Conservation (phyloP, 2,329 filamentous ascomycete species). For the Colletotrichum nymphaeae region DNA sequence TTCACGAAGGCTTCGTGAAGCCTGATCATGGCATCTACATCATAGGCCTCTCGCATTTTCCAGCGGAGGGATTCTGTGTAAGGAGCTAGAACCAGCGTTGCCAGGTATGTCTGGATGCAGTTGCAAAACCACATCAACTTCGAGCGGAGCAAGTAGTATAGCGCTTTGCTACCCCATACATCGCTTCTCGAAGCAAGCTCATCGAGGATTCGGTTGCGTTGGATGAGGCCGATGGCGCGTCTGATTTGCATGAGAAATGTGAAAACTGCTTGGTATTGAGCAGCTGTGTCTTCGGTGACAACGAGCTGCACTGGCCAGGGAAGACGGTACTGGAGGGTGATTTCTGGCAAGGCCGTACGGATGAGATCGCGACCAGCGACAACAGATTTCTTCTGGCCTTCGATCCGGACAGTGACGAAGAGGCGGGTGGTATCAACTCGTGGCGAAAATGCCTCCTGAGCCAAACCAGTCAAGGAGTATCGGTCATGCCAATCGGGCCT, state of each 20-base stretch:
- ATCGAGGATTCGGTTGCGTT: constrained; percentile 60
- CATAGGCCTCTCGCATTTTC: constrained; percentile 69
- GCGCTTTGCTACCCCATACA: constrained; percentile 54
- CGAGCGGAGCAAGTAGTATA: constrained; percentile 72
- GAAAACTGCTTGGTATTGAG: constrained; percentile 78
- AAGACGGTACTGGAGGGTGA: constrained; percentile 77
- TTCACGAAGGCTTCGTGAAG: constrained; percentile 74
- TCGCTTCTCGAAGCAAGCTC: constrained; percentile 51
- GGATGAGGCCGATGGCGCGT: constrained; percentile 75
- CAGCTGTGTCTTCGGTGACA: constrained; percentile 72
- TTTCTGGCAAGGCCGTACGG: constrained; percentile 64
- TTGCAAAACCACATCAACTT: constrained; percentile 83
- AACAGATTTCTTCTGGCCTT: constrained; percentile 52
- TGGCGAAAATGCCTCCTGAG: constrained; percentile 76
- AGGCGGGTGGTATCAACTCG: constrained; percentile 72
- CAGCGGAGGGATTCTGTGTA: constrained; percentile 66
- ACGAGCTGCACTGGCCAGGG: constrained; percentile 78
- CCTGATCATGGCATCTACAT: constrained; percentile 84
- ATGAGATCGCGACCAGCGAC: constrained; percentile 49
- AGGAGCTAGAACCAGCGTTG: constrained; percentile 76
- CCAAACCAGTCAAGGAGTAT: constrained; percentile 82
- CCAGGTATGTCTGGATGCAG: constrained; percentile 80
- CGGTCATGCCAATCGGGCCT: constrained; percentile 79
- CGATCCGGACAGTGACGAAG: constrained; percentile 63
- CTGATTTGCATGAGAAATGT: constrained; percentile 82